Conservation (phyloP, 805 yeast species). For the Monosporozyma unispora region DNA sequence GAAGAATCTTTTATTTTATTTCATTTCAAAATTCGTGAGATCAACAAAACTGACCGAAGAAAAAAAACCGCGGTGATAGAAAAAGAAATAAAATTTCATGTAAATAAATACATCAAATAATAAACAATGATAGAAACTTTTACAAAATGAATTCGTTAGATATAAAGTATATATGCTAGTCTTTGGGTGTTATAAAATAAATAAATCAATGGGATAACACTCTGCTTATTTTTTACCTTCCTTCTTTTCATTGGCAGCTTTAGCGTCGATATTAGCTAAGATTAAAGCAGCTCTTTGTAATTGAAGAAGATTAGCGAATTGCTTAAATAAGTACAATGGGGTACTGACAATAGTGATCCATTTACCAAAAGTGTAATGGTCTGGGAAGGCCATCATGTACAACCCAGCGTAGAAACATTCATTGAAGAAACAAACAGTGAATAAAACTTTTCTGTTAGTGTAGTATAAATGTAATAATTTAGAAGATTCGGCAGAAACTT, state of each 20-base stretch:
- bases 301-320: slow-evolving; percentile 81
- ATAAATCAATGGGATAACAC: too few relatives aligned
- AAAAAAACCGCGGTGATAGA: neutral
- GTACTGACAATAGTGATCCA: slow-evolving; percentile 48
- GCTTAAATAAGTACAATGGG: slow-evolving; percentile 89
- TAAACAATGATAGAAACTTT: neutral
- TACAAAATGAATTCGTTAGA: neutral
- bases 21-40: neutral
- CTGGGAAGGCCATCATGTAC: slow-evolving; percentile 59
- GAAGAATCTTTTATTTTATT: neutral
- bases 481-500: slow-evolving; percentile 60
- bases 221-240: slow-evolving; percentile 5
- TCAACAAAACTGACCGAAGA: neutral
- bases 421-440: slow-evolving; percentile 84
- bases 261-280: slow-evolving; percentile 65
- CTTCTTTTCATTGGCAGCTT: slow-evolving; percentile 21
- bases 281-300: slow-evolving; percentile 74
- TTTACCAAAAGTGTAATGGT: slow-evolving; percentile 46
- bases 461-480: slow-evolving; percentile 77
- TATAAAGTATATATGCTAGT: neutral
- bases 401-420: slow-evolving; percentile 88
- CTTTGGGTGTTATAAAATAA: too few relatives aligned
- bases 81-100: neutral
- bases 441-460: slow-evolving; percentile 73
- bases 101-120: neutral